Conservation (phyloP, 2,329 filamentous ascomycete genomes). For the Celoporthe dispersa region DNA sequence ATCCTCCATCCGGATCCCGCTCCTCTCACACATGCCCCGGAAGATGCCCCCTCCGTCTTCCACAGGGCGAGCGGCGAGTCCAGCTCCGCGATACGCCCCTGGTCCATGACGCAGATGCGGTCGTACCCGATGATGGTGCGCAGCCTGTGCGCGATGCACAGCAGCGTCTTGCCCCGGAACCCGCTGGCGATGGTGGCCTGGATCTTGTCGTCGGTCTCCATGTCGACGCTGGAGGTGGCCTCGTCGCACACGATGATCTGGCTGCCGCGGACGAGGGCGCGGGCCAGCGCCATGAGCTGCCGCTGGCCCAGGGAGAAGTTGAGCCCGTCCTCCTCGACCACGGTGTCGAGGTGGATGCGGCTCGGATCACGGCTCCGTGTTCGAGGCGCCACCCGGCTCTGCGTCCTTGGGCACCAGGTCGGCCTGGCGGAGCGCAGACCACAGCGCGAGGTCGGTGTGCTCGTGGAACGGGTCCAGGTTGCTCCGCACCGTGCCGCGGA, state of each 20-base stretch:
- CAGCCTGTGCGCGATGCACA: slow-evolving; percentile 91
- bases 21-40: slow-evolving; percentile 85
- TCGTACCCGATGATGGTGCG: slow-evolving; percentile 95
- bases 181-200: slow-evolving; percentile 84
- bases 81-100: slow-evolving; percentile 84
- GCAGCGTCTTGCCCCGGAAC: slow-evolving; percentile 83
- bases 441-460: slow-evolving; percentile 77
- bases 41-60: slow-evolving; percentile 75
- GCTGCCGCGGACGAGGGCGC: slow-evolving; percentile 83
- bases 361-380: slow-evolving; percentile 39
- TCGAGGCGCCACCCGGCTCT: slow-evolving; percentile 33
- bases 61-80: slow-evolving; percentile 77
- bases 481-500: slow-evolving; percentile 73
- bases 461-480: slow-evolving; percentile 83
- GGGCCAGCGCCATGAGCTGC: slow-evolving; percentile 91
- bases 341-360: slow-evolving; percentile 79
- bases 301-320: slow-evolving; percentile 96
- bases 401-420: slow-evolving; percentile 62
- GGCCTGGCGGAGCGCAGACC: slow-evolving; percentile 77
- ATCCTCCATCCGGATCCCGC: slow-evolving; percentile 69
- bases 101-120: slow-evolving; percentile 95
- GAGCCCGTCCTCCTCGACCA: slow-evolving; percentile 91
- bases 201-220: slow-evolving; percentile 96
- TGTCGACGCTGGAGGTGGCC: slow-evolving; percentile 89
- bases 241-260: slow-evolving; percentile 98